These are phyloP conservation scores for Thelonectria discophora DNA, from an alignment of 2,329 filamentous ascomycete species.

Conservation along the genomic window DNA sequence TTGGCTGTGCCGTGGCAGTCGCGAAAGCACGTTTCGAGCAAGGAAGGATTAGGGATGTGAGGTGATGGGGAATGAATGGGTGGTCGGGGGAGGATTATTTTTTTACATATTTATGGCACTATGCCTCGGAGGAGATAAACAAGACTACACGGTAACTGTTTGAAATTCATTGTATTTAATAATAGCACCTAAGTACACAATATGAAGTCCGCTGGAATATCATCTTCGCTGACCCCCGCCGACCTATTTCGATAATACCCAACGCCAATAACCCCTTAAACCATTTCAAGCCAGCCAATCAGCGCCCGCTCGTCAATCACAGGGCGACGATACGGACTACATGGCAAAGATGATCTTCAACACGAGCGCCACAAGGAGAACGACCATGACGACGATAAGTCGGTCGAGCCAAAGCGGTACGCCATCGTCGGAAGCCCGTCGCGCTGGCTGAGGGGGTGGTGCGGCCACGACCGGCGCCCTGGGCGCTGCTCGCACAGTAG, in stretches of 20 bases:
- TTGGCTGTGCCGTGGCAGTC: constrained; percentile 55
- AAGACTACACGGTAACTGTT: background rate
- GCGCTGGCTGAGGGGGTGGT: constrained; percentile 33
- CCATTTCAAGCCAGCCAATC: background rate
- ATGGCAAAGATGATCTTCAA: constrained; percentile 59
- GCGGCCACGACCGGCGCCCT: constrained; percentile 7
- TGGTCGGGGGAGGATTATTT: too few relatives aligned
- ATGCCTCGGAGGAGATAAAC: too few relatives aligned
- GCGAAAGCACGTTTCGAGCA: constrained; percentile 19
- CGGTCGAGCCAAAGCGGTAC: constrained; percentile 82
- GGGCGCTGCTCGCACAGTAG: constrained; percentile 7
- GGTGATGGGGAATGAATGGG: background rate
- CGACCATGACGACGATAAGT: constrained; percentile 76
- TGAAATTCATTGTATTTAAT: background rate
- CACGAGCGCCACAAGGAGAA: constrained; percentile 76
- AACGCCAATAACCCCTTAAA: constrained; percentile 7
- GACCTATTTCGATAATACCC: constrained; percentile 1
- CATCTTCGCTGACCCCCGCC: constrained; percentile 30
- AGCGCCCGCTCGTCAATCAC: constrained; percentile 11
- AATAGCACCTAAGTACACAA: background rate
- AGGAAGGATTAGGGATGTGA: constrained; percentile 16
- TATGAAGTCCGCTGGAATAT: constrained; percentile 35
- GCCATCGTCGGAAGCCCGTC: constrained; percentile 51
- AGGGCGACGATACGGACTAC: constrained; percentile 16
- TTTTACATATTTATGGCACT: too few relatives aligned